phyloP scores from a whole-genome alignment of 768 basidiomycete genomes.

The Piloderma croceum region DNA sequence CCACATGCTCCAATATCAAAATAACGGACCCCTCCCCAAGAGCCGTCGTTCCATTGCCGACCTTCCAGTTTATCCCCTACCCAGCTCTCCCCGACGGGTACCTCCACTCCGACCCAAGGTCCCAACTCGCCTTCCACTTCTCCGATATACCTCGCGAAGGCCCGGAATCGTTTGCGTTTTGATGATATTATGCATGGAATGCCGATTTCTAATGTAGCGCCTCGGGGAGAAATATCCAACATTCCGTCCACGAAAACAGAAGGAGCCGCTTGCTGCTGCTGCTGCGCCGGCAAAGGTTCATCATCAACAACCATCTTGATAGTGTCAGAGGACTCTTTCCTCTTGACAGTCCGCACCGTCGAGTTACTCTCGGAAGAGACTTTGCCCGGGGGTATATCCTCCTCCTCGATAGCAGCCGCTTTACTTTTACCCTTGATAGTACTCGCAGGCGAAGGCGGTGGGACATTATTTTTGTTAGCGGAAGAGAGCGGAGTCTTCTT shows the following conservation, averaged over 20 bases:
- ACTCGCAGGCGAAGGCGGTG: conserved; percentile 4
- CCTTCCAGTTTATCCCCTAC: conserved; percentile 46
- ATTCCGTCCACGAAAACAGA: too few species aligned
- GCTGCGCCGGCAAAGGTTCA: conserved; percentile 17
- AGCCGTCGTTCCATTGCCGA: conserved; percentile 85
- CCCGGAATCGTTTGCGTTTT: conserved; percentile 78
- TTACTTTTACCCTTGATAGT: conserved; percentile 8
- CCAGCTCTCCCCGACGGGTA: conserved; percentile 62
- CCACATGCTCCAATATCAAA: conserved; percentile 64
- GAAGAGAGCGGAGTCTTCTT: conserved; percentile 4
- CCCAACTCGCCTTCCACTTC: conserved; percentile 78
- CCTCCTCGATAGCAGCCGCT: too few species aligned
- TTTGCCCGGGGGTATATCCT: neutral
- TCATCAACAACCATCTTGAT: conserved; percentile 16
- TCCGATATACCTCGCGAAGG: conserved; percentile 83
- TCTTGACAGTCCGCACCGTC: conserved; percentile 24
- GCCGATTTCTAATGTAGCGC: conserved; percentile 76
- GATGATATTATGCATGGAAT: conserved; percentile 88
- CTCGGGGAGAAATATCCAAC: conserved; percentile 37
- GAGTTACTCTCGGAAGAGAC: neutral
- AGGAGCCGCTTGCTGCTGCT: conserved; percentile 22
- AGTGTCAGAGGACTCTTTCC: conserved; percentile 34
- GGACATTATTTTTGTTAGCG: neutral
- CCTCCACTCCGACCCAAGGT: conserved; percentile 89
- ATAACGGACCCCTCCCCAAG: conserved; percentile 75